Conservation (phyloP, 306 rosid species). For the Malus asiatica region DNA sequence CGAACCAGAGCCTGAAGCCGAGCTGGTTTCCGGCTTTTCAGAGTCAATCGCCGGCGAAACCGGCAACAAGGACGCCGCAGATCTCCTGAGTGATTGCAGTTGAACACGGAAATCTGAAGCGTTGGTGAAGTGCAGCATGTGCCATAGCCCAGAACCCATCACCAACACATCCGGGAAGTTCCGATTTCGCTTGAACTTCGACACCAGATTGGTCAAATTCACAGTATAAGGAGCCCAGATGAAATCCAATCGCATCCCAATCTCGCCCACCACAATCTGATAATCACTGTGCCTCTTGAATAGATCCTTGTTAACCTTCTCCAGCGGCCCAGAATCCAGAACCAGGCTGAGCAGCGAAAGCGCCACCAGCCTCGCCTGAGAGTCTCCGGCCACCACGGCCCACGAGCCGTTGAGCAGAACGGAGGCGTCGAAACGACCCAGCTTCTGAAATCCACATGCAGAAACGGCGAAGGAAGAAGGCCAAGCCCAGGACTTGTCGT, state of each 20-base stretch:
- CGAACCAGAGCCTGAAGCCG: slow-evolving; percentile 39
- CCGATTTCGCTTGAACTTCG: slow-evolving; percentile 39
- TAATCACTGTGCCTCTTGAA: slow-evolving; percentile 74
- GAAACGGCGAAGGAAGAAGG: slow-evolving; percentile 32
- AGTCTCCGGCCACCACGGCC: slow-evolving; percentile 85
- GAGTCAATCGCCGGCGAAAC: slow-evolving; percentile 35
- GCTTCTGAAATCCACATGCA: slow-evolving; percentile 59
- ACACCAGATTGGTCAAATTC: slow-evolving; percentile 53
- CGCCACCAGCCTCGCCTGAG: slow-evolving; percentile 61
- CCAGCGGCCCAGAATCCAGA: slow-evolving; percentile 43
- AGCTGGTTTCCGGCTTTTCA: slow-evolving; percentile 33
- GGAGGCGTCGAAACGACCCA: slow-evolving; percentile 36
- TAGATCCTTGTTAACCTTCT: slow-evolving; percentile 36
- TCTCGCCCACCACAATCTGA: slow-evolving; percentile 44
- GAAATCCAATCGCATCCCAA: slow-evolving; percentile 75
- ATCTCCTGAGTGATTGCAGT: slow-evolving; percentile 35
- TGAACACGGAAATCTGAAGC: slow-evolving; percentile 48
- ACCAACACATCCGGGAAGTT: slow-evolving; percentile 67
- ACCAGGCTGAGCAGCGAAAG: slow-evolving; percentile 51
- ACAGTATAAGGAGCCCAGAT: slow-evolving; percentile 73
- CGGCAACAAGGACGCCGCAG: slow-evolving; percentile 49
- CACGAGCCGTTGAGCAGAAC: slow-evolving; percentile 92
- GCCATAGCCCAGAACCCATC: slow-evolving; percentile 89
- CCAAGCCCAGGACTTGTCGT: slow-evolving; percentile 61
- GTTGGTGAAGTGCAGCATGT: slow-evolving; percentile 64